Base-by-base conservation (phyloP, 257 asterid genomes). In the Rubia yunnanensis region DNA sequence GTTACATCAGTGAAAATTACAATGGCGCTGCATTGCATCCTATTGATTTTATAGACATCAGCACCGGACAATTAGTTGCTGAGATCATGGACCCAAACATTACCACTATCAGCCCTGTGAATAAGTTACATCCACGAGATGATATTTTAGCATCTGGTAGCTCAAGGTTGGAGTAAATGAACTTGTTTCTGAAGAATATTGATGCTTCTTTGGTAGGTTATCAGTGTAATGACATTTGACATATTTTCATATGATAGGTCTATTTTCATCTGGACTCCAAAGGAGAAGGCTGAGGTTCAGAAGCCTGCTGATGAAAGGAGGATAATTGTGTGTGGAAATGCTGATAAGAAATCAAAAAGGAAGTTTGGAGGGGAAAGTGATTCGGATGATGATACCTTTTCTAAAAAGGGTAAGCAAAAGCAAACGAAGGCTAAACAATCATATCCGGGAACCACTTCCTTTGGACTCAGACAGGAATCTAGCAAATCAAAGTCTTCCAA, bases 111-210 rank as follows among this genome's bases (percentile, higher is more conserved):
- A 86, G 81, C 73, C 90, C 99, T n/a, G 97, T 92, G 64, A 92
- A 89, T 73, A 92, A 92, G 89, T 80, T 89, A 61, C 99, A 89
- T 79, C 99, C 97, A 17, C 86, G 86, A 23, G 88, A 89, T 61
- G 99, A 92, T 81, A 80, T 92, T 74, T 72, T 92, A 83, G 97
- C 99, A 3, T 86, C 95, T 65, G 97, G 99, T 65, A 89, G 99
- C 78, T 89, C 99, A 64, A 89, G 99, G 97, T 92, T 44, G 24
- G 85, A 63, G 72, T 66, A 48, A 61, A 32, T 34, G 30, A 26
- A 26, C 50, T 46, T 60, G 48, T n/a, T 32, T 31, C 0, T 18
- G 13, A 31, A 32, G 46, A 59, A 31, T 9, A 59, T 20, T 62
- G 28, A 60, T 31, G 20, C 28, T 59, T 50, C 34, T 31, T 11